Percentiles rank a stretch among this genome's conserved stretches.
Conservation (phyloP, 1,139 yeast species). For the Komagataea norvegica region DNA sequence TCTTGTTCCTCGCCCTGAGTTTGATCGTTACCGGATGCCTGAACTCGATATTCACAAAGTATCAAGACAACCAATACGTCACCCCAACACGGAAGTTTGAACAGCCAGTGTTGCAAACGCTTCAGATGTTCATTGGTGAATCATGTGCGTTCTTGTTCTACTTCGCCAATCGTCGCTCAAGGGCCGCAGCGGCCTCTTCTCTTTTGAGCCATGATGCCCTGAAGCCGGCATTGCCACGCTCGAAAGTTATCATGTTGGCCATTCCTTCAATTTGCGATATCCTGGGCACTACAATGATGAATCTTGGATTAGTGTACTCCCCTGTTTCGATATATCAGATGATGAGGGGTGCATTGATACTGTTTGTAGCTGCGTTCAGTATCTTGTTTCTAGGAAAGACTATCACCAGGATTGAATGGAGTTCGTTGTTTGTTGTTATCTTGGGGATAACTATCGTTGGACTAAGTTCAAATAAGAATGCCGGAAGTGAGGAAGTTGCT, state of each 20-base stretch:
- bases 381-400: slow-evolving; percentile 55
- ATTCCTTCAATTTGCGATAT: slow-evolving; percentile 72
- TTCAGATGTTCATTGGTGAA: slow-evolving; percentile 82
- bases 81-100: slow-evolving; percentile 50
- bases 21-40: slow-evolving; percentile 66
- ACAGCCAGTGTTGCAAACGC: slow-evolving; percentile 76
- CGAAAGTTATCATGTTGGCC: slow-evolving; percentile 36
- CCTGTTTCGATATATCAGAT: slow-evolving; percentile 86
- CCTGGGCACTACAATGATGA: slow-evolving; percentile 69
- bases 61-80: slow-evolving; percentile 74
- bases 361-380: slow-evolving; percentile 72
- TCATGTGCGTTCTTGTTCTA: slow-evolving; percentile 46
- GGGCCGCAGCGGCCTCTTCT: too few relatives aligned
- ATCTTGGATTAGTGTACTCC: slow-evolving; percentile 66
- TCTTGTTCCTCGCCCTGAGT: slow-evolving; percentile 33
- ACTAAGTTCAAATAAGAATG: slow-evolving; percentile 47
- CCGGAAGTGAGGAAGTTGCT: slow-evolving; percentile 18
- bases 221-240: slow-evolving; percentile 25
- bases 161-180: too few relatives aligned
- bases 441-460: slow-evolving; percentile 73
- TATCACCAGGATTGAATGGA: slow-evolving; percentile 65
- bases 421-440: slow-evolving; percentile 54
- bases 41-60: slow-evolving; percentile 71
- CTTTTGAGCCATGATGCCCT: slow-evolving; percentile 4
- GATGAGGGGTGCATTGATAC: slow-evolving; percentile 75